Conservation (phyloP, 352 stramenopile species). For the Phytophthora capsici region DNA sequence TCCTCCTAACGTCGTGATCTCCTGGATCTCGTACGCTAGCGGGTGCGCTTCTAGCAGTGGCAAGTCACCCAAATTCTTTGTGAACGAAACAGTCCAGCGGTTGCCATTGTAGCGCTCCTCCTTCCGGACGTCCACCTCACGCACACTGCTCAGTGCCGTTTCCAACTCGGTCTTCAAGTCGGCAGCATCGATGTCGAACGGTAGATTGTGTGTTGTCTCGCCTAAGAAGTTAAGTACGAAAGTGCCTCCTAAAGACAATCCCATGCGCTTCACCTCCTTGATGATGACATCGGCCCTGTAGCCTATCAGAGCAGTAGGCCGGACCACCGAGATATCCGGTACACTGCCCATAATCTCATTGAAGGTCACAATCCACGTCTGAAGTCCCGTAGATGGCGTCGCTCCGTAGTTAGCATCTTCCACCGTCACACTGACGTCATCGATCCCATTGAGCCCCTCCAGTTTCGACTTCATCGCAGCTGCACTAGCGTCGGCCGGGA, state of each 20-base stretch:
- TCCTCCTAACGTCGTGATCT: slow-evolving; percentile 91
- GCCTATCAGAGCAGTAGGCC: slow-evolving; percentile 63
- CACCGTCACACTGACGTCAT: slow-evolving; percentile 70
- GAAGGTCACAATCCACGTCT: slow-evolving; percentile 92
- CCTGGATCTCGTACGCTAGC: slow-evolving; percentile 94
- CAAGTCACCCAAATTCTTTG: slow-evolving; percentile 94
- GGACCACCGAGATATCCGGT: slow-evolving; percentile 72
- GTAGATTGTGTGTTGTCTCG: slow-evolving; percentile 91
- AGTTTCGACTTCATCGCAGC: slow-evolving; percentile 65
- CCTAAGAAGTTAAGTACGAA: slow-evolving; percentile 94
- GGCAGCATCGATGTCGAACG: slow-evolving; percentile 88
- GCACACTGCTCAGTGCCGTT: slow-evolving; percentile 49
- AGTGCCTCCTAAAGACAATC: slow-evolving; percentile 87
- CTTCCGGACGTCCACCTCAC: slow-evolving; percentile 74
- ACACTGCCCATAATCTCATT: slow-evolving; percentile 92
- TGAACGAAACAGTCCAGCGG: slow-evolving; percentile 96
- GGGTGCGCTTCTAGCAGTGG: slow-evolving; percentile 87
- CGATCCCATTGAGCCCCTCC: slow-evolving; percentile 77
- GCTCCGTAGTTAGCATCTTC: slow-evolving; percentile 57
- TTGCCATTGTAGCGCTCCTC: slow-evolving; percentile 85
- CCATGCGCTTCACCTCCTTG: slow-evolving; percentile 78
- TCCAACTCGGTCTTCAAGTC: slow-evolving; percentile 91
- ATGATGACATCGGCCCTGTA: slow-evolving; percentile 62
- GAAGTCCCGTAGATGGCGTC: slow-evolving; percentile 39
- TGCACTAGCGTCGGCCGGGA: slow-evolving; percentile 46